Percentiles rank a stretch among this genome's conserved stretches.
Conservation (phyloP, 805 yeast genomes). For the Isabelozyma pseudorhagii region DNA sequence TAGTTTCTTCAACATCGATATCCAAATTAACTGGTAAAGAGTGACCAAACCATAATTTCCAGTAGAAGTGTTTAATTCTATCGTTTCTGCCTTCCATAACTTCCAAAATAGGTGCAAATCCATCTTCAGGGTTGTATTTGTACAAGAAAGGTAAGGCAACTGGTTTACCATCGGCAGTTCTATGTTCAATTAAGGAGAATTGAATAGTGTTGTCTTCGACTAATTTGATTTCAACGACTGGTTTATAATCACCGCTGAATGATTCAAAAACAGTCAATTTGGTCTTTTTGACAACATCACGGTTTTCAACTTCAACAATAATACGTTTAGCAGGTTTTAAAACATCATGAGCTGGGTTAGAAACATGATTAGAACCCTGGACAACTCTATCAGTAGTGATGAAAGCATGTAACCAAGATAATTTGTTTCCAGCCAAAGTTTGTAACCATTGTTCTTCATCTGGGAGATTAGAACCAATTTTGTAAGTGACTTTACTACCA, state of each 20-base stretch:
- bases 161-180: slow-evolving; percentile 75
- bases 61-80: slow-evolving; percentile 93
- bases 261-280: slow-evolving; percentile 64
- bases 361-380: slow-evolving; percentile 76
- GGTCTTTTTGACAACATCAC: slow-evolving; percentile 52
- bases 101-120: slow-evolving; percentile 95
- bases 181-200: slow-evolving; percentile 77
- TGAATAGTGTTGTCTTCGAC: slow-evolving; percentile 52
- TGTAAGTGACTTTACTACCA: slow-evolving; percentile 25
- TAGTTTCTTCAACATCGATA: slow-evolving; percentile 67
- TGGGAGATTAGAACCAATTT: slow-evolving; percentile 31
- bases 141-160: slow-evolving; percentile 75
- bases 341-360: slow-evolving; percentile 77
- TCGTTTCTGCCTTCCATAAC: slow-evolving; percentile 86
- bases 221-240: slow-evolving; percentile 63
- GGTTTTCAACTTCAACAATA: slow-evolving; percentile 53
- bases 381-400: slow-evolving; percentile 75
- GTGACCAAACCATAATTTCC: slow-evolving; percentile 92
- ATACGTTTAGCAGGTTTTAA: slow-evolving; percentile 69
- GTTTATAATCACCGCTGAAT: slow-evolving; percentile 65
- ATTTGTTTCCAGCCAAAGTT: slow-evolving; percentile 72
- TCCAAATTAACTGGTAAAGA: slow-evolving; percentile 58
- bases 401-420: slow-evolving; percentile 91
- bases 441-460: slow-evolving; percentile 60
- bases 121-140: slow-evolving; percentile 77